These are phyloP conservation scores for Rauvolfia tetraphylla DNA, from an alignment of 257 asterid species.

Conservation along the genomic window DNA sequence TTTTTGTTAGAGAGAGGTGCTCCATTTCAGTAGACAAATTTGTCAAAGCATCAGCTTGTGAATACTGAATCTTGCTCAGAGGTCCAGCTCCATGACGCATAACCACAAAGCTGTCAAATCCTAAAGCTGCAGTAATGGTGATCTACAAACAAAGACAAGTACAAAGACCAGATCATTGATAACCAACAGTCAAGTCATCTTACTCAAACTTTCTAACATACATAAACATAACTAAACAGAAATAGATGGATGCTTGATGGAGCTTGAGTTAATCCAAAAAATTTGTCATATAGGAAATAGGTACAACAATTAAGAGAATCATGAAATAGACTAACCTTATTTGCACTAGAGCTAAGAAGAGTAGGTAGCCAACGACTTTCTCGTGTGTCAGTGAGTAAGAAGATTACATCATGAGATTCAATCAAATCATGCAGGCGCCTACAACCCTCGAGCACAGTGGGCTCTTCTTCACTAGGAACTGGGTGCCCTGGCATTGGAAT, in stretches of 20 bases:
- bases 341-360: slow-evolving; percentile 76
- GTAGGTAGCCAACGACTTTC: slow-evolving; percentile 99
- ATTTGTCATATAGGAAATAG: neutral
- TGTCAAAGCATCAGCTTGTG: slow-evolving; percentile 29
- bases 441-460: slow-evolving; percentile 67
- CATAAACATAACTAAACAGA: neutral
- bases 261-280: neutral
- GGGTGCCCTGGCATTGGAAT: slow-evolving; percentile 99
- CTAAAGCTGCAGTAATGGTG: slow-evolving; percentile 86
- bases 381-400: slow-evolving; percentile 89
- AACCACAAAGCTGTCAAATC: slow-evolving; percentile 94
- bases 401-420: slow-evolving; percentile 75
- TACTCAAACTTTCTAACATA: neutral
- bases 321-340: slow-evolving; percentile 52
- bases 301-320: slow-evolving; percentile 2
- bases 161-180: neutral
- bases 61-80: slow-evolving; percentile 29
- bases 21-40: slow-evolving; percentile 40
- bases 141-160: slow-evolving; percentile 38
- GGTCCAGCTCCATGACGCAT: slow-evolving; percentile 98
- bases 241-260: neutral
- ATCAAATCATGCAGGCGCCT: slow-evolving; percentile 55
- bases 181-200: neutral
- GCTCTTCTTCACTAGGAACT: slow-evolving; percentile 62
- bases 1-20: slow-evolving; percentile 31